Percentiles rank a stretch among this genome's conserved stretches.
Conservation (phyloP, 139 green algal species). For the Micromonas commoda region DNA sequence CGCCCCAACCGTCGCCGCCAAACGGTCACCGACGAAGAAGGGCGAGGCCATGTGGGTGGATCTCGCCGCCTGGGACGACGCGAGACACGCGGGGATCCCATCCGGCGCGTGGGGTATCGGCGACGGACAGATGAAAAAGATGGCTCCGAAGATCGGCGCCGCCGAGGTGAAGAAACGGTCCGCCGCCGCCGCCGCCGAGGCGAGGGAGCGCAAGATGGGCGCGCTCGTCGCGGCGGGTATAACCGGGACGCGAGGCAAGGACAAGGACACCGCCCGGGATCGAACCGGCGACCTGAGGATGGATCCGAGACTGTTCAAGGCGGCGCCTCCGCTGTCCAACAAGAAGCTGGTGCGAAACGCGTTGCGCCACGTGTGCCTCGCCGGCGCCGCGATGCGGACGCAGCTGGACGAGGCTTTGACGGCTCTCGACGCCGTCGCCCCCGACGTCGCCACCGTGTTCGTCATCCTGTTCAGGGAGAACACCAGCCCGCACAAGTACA, state of each 20-base stretch:
- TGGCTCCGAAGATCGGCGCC: no score
- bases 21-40: no score
- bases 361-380: not conserved
- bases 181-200: no score
- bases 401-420: not conserved
- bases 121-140: no score
- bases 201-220: no score
- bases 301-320: no score
- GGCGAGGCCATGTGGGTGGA: not conserved
- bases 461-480: slow-evolving; percentile 2
- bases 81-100: not conserved
- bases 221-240: no score
- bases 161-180: no score
- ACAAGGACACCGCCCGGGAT: no score
- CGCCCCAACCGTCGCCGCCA: no score
- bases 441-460: not conserved
- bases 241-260: no score
- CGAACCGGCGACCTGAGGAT: no score
- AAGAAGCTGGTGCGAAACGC: slow-evolving; percentile 5
- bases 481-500: not conserved
- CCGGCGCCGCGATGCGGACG: not conserved
- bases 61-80: not conserved
- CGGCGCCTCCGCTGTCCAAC: not conserved
- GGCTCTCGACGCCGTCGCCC: not conserved
- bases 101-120: not conserved